These are phyloP conservation scores for Apiospora malaysiana DNA, from an alignment of 2,329 filamentous ascomycete species.

Conservation along the genomic window DNA sequence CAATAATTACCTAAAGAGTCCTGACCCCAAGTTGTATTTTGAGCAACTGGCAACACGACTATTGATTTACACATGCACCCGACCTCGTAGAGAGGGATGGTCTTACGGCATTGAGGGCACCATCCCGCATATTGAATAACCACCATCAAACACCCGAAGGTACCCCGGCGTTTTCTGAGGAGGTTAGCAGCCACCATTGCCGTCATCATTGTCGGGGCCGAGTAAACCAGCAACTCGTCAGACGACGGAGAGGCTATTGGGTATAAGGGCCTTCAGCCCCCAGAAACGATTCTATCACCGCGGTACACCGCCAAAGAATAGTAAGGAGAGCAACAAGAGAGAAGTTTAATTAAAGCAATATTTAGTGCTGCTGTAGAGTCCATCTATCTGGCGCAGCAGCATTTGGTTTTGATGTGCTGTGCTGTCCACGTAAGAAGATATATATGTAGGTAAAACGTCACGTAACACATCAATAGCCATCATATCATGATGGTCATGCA, in stretches of 20 bases:
- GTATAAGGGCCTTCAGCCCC: not conserved
- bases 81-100: not conserved
- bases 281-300: not conserved
- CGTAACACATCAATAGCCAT: not conserved
- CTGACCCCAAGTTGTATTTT: not conserved
- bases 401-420: not conserved
- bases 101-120: not conserved
- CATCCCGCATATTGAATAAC: not conserved
- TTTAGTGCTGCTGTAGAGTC: not conserved
- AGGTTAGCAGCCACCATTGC: not conserved
- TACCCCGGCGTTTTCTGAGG: not conserved
- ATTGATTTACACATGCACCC: not conserved
- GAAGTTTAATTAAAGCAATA: not conserved
- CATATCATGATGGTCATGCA: constrained; percentile 2
- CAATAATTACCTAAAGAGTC: not conserved
- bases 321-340: not conserved
- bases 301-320: not conserved
- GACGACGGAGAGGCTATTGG: not conserved
- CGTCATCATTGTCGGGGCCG: not conserved
- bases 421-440: not conserved
- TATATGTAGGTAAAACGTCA: not conserved
- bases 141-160: not conserved
- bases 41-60: not conserved
- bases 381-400: not conserved
- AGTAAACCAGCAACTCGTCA: not conserved